Evolutionary conservation across 2,329 filamentous ascomycete genomes (phyloP).

Genomic region (Calonectria henricotiae): DNA sequence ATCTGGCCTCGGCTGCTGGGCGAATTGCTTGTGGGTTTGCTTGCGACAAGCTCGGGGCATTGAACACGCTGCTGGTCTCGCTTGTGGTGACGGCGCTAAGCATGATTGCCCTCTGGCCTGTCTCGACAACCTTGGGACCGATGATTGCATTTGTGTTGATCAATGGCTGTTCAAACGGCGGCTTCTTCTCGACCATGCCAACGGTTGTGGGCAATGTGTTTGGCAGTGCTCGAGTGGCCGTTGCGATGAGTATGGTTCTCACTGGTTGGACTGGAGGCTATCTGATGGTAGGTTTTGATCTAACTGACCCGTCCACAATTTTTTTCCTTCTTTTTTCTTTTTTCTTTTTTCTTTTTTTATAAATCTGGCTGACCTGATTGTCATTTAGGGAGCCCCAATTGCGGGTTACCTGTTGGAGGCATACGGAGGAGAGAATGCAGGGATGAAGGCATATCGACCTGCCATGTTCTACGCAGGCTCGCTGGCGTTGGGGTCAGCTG

Average conservation of each 20-base stretch:
- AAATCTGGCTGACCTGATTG: slow-evolving; percentile 31
- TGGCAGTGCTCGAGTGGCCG: slow-evolving; percentile 67
- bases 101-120: slow-evolving; percentile 74
- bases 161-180: slow-evolving; percentile 73
- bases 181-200: slow-evolving; percentile 76
- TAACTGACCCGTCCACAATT: not conserved
- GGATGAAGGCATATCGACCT: slow-evolving; percentile 69
- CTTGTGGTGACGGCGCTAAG: slow-evolving; percentile 69
- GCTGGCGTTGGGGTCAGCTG: slow-evolving; percentile 64
- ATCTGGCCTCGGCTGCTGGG: slow-evolving; percentile 72
- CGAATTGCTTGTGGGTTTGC: slow-evolving; percentile 69
- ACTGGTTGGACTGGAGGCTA: slow-evolving; percentile 75
- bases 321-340: not conserved
- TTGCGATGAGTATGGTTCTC: slow-evolving; percentile 75
- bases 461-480: slow-evolving; percentile 75
- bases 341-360: not conserved
- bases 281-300: slow-evolving; percentile 64
- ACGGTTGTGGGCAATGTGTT: slow-evolving; percentile 74
- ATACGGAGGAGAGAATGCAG: slow-evolving; percentile 67
- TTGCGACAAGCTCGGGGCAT: slow-evolving; percentile 68
- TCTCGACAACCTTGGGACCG: slow-evolving; percentile 68
- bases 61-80: slow-evolving; percentile 69
- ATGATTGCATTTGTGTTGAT: slow-evolving; percentile 72
- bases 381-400: slow-evolving; percentile 68
- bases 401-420: slow-evolving; percentile 73